Conservation (phyloP, 345 rosid genomes). For the Carallia pectinifolia region DNA sequence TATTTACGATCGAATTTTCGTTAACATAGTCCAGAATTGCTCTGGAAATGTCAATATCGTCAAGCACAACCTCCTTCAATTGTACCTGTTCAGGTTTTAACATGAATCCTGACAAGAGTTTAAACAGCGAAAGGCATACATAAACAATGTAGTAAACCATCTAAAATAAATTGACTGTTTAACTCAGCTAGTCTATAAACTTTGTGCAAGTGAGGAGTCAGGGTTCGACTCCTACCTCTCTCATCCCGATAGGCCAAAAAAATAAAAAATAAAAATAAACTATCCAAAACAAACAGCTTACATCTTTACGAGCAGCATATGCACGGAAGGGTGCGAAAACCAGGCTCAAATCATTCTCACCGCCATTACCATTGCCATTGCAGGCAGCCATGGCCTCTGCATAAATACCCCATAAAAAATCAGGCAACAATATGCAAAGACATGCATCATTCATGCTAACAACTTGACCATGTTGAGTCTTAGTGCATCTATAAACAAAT, state of each 20-base stretch:
- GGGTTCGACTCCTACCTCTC: no score
- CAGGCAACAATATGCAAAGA: no score
- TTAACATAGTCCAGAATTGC: conserved; percentile 56
- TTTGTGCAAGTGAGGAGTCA: no score
- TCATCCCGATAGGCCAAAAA: no score
- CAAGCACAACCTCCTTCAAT: conserved; percentile 56
- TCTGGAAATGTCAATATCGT: conserved; percentile 56
- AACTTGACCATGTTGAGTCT: no score
- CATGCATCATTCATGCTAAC: no score
- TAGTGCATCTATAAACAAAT: no score
- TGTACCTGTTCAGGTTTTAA: conserved; percentile 40
- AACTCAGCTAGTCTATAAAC: no score
- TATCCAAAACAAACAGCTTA: conserved; percentile 16
- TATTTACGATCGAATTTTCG: conserved; percentile 49
- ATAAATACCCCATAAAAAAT: not conserved
- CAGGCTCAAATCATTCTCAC: conserved; percentile 37
- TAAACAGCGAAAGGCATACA: not conserved
- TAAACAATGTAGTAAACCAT: not conserved
- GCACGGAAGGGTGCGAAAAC: conserved; percentile 70
- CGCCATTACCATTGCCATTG: conserved; percentile 10
- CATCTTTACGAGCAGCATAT: conserved; percentile 86
- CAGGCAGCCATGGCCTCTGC: conserved; percentile 19
- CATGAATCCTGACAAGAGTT: not conserved
- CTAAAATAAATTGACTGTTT: no score
- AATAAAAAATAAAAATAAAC: no score